phyloP scores from a whole-genome alignment of 371 early-diverging fungal species.

The Blakeslea trispora region DNA sequence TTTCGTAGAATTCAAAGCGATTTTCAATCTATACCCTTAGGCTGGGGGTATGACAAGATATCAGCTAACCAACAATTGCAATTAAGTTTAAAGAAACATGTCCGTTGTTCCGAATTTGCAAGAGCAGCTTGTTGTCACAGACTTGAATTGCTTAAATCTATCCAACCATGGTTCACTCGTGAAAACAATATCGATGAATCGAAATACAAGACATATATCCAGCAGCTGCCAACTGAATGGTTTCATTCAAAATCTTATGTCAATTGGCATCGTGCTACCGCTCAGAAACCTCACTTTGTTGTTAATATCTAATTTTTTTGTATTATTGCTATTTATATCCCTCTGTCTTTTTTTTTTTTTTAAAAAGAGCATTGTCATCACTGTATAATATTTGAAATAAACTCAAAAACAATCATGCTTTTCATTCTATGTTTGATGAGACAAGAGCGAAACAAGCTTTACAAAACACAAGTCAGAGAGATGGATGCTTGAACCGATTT shows the following conservation, averaged over 20 bases:
- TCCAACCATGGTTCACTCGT: slow-evolving; percentile 31
- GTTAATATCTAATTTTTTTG: too few species aligned
- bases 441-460: too few species aligned
- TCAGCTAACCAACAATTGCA: slow-evolving; percentile 1
- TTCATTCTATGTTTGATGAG: too few species aligned
- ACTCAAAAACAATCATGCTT: too few species aligned
- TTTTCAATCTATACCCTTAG: slow-evolving; percentile 45
- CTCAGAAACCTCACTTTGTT: slow-evolving; percentile 32
- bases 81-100: neutral
- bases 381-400: too few species aligned
- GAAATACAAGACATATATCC: slow-evolving; percentile 15
- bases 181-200: slow-evolving; percentile 12
- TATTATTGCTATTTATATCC: too few species aligned
- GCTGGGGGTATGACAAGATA: slow-evolving; percentile 30
- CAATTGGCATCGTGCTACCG: slow-evolving; percentile 43
- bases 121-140: slow-evolving; percentile 32
- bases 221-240: slow-evolving; percentile 30
- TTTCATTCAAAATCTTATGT: slow-evolving; percentile 26
- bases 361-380: too few species aligned
- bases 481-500: too few species aligned
- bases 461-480: too few species aligned
- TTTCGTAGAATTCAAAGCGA: slow-evolving; percentile 44
- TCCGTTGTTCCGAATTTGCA: slow-evolving; percentile 25
- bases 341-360: too few species aligned
- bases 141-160: slow-evolving; percentile 27